Evolutionary conservation across 768 basidiomycete species (phyloP).

Genomic region (Pleurotus platypus): DNA sequence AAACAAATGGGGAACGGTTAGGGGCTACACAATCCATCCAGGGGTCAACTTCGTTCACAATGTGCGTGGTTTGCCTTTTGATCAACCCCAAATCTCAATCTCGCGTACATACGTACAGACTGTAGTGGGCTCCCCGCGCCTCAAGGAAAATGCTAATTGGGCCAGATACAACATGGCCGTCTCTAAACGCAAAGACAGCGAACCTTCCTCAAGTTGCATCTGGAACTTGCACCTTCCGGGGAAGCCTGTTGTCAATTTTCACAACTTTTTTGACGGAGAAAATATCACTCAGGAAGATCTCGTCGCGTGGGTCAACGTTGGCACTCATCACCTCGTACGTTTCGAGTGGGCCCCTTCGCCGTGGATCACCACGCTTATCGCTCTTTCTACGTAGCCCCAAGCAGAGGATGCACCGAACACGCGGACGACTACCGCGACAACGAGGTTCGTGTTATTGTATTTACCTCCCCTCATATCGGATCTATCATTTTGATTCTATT

Average conservation of each 20-base stretch:
- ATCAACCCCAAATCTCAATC: not conserved
- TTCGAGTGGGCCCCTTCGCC: too few species aligned
- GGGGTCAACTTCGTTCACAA: constrained; percentile 52
- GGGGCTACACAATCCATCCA: constrained; percentile 62
- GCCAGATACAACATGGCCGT: constrained; percentile 61
- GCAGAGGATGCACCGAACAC: constrained; percentile 65
- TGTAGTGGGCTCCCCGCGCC: constrained; percentile 55
- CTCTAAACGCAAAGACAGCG: constrained; percentile 55
- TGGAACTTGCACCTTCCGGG: constrained; percentile 68
- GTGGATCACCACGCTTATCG: too few species aligned
- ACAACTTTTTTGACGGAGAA: constrained; percentile 63
- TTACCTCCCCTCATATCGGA: not conserved
- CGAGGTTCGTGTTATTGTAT: constrained; percentile 32
- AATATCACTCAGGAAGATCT: constrained; percentile 62
- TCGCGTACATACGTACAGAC: constrained; percentile 28
- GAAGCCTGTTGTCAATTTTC: constrained; percentile 50
- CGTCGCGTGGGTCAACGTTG: constrained; percentile 64
- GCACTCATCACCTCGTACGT: constrained; percentile 60
- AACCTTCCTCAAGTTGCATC: constrained; percentile 51
- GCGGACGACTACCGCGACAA: constrained; percentile 51
- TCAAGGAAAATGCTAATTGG: constrained; percentile 63
- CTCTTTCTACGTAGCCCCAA: constrained; percentile 36
- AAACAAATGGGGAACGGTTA: constrained; percentile 55
- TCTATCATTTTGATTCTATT: not conserved
- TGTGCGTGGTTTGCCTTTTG: constrained; percentile 20